phyloP scores from a whole-genome alignment of 495 filamentous ascomycete species.

The Cercophora sp. region DNA sequence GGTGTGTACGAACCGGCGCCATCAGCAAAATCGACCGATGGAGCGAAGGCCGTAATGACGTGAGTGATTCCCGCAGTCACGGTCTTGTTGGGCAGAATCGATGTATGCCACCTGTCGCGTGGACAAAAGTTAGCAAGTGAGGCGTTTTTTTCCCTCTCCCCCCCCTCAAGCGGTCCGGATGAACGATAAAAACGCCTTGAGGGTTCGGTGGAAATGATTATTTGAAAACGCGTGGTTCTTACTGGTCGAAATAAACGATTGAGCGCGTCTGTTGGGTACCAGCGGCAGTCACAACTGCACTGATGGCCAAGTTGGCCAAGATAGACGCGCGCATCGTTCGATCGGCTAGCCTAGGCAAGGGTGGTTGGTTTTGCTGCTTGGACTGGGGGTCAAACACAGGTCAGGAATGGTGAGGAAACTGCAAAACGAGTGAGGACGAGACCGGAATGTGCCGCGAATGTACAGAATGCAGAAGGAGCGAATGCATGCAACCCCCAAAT shows the following conservation, averaged over 20 bases:
- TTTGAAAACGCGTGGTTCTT: no score
- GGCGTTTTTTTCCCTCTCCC: background rate
- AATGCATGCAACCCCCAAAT: no score
- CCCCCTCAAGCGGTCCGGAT: no score
- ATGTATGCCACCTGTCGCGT: conserved; percentile 31
- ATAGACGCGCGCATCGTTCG: conserved; percentile 1
- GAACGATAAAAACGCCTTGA: no score
- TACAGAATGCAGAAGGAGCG: no score
- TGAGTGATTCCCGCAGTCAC: conserved; percentile 43
- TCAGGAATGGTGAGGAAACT: background rate
- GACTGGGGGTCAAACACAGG: background rate
- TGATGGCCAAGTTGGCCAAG: conserved; percentile 1
- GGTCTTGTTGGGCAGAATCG: conserved; percentile 23
- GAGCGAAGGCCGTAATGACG: conserved; percentile 58
- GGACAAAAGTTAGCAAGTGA: background rate
- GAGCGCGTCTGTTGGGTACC: conserved; percentile 1
- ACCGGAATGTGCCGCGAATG: no score
- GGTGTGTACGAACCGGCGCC: conserved; percentile 41
- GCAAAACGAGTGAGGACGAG: no score
- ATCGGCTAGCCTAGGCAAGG: no score
- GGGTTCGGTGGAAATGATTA: no score
- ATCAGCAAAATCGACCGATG: conserved; percentile 47
- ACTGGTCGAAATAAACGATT: conserved; percentile 16
- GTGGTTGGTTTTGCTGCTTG: background rate
- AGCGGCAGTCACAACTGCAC: background rate